Evolutionary conservation across 306 rosid species (phyloP).

Genomic region (Casuarina equisetifolia): DNA sequence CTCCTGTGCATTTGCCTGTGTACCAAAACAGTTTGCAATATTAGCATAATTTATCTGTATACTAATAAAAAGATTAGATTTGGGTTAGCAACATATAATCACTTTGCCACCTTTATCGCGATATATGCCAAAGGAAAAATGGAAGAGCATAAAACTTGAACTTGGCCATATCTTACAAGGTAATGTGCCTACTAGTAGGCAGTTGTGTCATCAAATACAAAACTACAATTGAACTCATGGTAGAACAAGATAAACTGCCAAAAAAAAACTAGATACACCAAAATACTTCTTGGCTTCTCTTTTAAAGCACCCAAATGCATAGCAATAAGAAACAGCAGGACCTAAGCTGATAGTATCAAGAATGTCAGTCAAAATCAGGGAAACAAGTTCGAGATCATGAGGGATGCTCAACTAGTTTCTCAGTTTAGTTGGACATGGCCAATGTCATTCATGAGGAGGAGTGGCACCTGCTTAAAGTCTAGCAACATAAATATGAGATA

Average conservation of each 20-base stretch:
- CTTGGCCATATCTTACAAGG: conserved; percentile 6
- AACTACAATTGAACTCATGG: neutral
- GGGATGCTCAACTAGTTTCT: neutral
- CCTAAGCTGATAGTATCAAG: neutral
- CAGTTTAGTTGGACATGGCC: neutral
- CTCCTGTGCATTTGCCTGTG: conserved; percentile 84
- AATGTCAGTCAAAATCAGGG: neutral
- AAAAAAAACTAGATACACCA: neutral
- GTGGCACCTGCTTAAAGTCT: neutral
- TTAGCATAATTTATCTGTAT: conserved; percentile 1
- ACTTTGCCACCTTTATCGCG: neutral
- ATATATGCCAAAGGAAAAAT: neutral
- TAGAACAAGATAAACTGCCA: neutral
- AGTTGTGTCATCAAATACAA: neutral
- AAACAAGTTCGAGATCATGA: conserved; percentile 2
- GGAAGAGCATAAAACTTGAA: neutral
- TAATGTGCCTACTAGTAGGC: too few relatives aligned
- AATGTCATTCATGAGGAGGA: neutral
- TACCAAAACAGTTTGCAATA: conserved; percentile 18
- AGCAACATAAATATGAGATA: neutral
- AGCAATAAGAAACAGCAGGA: neutral
- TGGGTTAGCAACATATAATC: neutral
- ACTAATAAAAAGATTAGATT: neutral
- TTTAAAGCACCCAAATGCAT: neutral
- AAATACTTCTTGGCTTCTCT: neutral